phyloP scores from a whole-genome alignment of 371 early-diverging fungal genomes.

The Rhizopus microsporus region DNA sequence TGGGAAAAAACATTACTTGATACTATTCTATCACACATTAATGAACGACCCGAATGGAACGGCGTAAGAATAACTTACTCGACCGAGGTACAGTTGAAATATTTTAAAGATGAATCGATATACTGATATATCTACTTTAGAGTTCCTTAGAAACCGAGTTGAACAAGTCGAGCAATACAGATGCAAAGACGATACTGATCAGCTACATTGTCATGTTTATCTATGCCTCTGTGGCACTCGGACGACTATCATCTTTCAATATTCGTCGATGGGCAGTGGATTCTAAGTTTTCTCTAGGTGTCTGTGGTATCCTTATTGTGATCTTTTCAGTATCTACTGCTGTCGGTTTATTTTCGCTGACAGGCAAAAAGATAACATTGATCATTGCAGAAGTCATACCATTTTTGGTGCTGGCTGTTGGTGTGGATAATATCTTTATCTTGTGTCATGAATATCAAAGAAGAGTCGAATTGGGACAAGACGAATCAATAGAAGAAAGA shows the following conservation, averaged over 20 bases:
- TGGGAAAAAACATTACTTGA: constrained; percentile 64
- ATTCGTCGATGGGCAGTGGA: constrained; percentile 60
- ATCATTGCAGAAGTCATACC: constrained; percentile 85
- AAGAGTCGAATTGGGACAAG: constrained; percentile 31
- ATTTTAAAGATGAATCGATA: not conserved
- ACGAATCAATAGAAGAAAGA: constrained; percentile 52
- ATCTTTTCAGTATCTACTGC: constrained; percentile 70
- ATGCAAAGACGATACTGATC: constrained; percentile 62
- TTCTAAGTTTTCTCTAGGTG: constrained; percentile 69
- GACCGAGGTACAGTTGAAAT: constrained; percentile 55
- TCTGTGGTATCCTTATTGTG: constrained; percentile 73
- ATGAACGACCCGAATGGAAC: constrained; percentile 49
- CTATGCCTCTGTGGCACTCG: constrained; percentile 72
- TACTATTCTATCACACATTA: constrained; percentile 40
- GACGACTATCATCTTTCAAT: constrained; percentile 48
- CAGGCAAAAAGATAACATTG: constrained; percentile 68
- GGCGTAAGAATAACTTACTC: constrained; percentile 66
- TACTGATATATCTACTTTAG: constrained; percentile 15
- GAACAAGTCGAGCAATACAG: constrained; percentile 69
- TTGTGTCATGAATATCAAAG: constrained; percentile 70
- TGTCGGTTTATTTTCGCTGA: constrained; percentile 68
- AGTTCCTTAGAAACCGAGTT: constrained; percentile 69
- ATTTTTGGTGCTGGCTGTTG: constrained; percentile 78
- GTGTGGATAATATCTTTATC: constrained; percentile 82
- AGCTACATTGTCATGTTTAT: constrained; percentile 76